Evolutionary conservation across 2,329 filamentous ascomycete species (phyloP).

Genomic region (Aspergillus sp.): DNA sequence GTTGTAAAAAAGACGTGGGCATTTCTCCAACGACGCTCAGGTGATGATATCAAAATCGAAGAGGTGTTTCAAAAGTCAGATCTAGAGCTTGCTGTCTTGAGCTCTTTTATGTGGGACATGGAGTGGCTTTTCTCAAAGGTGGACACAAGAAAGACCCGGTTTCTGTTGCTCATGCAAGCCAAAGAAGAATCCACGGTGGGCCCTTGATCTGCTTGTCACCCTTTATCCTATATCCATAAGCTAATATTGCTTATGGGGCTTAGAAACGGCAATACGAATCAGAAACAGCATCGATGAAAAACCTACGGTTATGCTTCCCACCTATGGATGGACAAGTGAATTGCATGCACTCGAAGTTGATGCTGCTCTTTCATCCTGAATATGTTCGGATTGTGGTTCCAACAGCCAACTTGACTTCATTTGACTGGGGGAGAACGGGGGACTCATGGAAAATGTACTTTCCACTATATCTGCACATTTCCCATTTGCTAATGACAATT

Average conservation of each 20-base stretch:
- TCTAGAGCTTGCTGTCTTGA: conserved; percentile 73
- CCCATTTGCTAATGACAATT: conserved; percentile 7
- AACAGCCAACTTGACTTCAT: conserved; percentile 77
- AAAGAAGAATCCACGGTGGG: conserved; percentile 44
- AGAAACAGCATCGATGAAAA: conserved; percentile 41
- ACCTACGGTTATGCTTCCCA: conserved; percentile 72
- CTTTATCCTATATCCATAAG: not conserved
- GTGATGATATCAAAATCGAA: conserved; percentile 79
- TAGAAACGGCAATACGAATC: conserved; percentile 33
- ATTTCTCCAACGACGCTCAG: conserved; percentile 54
- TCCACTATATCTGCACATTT: not conserved
- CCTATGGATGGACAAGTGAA: conserved; percentile 66
- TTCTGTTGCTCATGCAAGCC: conserved; percentile 61
- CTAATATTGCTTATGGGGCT: not conserved
- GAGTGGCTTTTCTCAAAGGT: conserved; percentile 74
- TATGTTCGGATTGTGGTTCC: conserved; percentile 79
- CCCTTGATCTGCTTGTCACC: not conserved
- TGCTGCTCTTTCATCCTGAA: conserved; percentile 72
- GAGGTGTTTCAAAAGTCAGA: conserved; percentile 73
- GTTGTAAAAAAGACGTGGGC: conserved; percentile 79
- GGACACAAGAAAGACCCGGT: conserved; percentile 54
- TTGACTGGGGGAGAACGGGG: conserved; percentile 86
- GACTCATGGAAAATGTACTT: conserved; percentile 74
- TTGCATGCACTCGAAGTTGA: conserved; percentile 91
- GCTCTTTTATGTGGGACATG: conserved; percentile 81